A percentile compares a stretch with the other conserved stretches of the same genome.
These are phyloP conservation scores for Arthrobotrys musiformis DNA, from an alignment of 2,329 filamentous ascomycete species.

Conservation along the genomic window DNA sequence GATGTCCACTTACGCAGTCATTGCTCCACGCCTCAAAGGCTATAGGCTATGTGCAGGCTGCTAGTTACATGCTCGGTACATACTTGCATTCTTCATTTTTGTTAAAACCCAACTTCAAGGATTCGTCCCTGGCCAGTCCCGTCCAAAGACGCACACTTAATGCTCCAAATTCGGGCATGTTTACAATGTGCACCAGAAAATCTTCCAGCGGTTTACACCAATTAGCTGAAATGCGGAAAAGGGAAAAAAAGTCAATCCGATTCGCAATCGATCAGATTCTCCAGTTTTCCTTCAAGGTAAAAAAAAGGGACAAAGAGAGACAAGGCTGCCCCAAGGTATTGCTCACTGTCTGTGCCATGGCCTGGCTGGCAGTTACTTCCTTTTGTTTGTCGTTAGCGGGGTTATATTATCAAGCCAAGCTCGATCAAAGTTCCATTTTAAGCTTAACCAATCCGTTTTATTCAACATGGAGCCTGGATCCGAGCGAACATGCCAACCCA, in stretches of 20 bases:
- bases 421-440: constrained; percentile 29
- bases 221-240: neutral
- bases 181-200: neutral
- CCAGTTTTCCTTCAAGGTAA: neutral
- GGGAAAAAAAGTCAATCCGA: neutral
- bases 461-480: constrained; percentile 16
- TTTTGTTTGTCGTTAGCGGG: constrained; percentile 20
- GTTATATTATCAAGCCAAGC: constrained; percentile 1
- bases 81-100: neutral
- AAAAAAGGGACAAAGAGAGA: neutral
- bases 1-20: constrained; percentile 39
- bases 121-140: constrained; percentile 21
- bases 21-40: neutral
- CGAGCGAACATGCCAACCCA: constrained; percentile 9
- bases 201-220: neutral
- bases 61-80: too few relatives aligned
- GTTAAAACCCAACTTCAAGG: constrained; percentile 12
- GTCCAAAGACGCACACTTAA: constrained; percentile 42
- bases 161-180: neutral
- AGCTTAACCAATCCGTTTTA: constrained; percentile 26
- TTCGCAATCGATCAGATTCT: neutral
- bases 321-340: constrained; percentile 27
- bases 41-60: too few relatives aligned
- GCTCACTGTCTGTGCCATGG: constrained; percentile 6
- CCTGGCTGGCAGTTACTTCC: constrained; percentile 1